Conservation (phyloP, 2,329 filamentous ascomycete species). For the Mycogone perniciosa region DNA sequence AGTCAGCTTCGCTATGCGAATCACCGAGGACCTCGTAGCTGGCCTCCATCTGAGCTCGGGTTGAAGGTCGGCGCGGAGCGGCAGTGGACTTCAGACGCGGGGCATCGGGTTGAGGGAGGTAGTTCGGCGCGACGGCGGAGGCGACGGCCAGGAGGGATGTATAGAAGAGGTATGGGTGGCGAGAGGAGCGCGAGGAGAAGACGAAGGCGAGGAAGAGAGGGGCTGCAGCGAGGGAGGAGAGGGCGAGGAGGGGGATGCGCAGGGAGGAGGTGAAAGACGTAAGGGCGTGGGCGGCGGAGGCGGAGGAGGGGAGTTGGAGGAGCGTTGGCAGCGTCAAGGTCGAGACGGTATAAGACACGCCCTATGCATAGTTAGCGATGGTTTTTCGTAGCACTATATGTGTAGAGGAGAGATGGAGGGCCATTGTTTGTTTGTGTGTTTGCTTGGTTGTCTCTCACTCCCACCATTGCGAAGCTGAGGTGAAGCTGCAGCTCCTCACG, state of each 20-base stretch:
- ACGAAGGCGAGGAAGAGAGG: conserved; percentile 72
- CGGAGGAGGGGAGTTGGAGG: conserved; percentile 71
- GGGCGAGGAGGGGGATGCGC: conserved; percentile 57
- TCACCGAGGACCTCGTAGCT: conserved; percentile 65
- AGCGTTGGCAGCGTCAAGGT: conserved; percentile 73
- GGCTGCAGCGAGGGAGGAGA: conserved; percentile 62
- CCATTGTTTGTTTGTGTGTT: not conserved
- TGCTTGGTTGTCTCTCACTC: not conserved
- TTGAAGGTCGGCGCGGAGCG: conserved; percentile 24
- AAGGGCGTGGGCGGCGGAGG: conserved; percentile 64
- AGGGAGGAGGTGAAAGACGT: conserved; percentile 58
- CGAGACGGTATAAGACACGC: conserved; percentile 79
- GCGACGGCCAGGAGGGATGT: conserved; percentile 63
- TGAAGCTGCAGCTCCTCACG: not conserved
- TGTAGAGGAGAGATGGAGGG: not conserved
- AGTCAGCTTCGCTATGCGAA: conserved; percentile 37
- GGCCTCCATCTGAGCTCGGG: conserved; percentile 52
- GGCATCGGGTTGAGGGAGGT: conserved; percentile 34
- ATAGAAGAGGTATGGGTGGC: conserved; percentile 89
- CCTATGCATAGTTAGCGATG: conserved; percentile 45
- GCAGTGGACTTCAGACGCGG: conserved; percentile 17
- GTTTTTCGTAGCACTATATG: not conserved
- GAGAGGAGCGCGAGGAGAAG: conserved; percentile 65
- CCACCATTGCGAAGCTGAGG: not conserved
- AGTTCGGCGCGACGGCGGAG: conserved; percentile 47